A percentile compares a stretch with the other conserved stretches of the same genome.
Conservation (phyloP, 768 basidiomycete species). For the Auricularia sp. region DNA sequence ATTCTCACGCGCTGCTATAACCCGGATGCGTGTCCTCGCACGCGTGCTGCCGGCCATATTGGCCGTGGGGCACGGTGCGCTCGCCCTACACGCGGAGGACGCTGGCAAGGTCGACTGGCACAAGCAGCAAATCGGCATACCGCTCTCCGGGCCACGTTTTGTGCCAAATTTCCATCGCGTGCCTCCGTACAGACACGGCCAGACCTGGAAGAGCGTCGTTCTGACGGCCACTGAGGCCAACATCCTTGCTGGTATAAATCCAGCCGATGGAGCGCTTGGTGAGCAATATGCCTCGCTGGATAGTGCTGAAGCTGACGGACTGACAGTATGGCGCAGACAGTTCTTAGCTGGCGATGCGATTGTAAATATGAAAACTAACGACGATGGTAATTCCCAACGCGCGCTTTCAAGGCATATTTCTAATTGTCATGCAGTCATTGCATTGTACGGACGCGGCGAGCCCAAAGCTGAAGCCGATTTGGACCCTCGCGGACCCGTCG, state of each 20-base stretch:
- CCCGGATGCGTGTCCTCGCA: neutral
- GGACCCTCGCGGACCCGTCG: conserved; percentile 26
- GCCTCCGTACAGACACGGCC: conserved; percentile 17
- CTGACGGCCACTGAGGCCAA: conserved; percentile 63
- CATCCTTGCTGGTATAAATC: conserved; percentile 65
- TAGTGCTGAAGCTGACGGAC: conserved; percentile 2
- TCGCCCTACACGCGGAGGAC: conserved; percentile 60
- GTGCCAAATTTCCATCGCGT: conserved; percentile 51
- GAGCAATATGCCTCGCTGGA: conserved; percentile 15
- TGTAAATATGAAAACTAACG: conserved; percentile 48
- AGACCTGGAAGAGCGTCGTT: conserved; percentile 36
- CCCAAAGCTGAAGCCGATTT: neutral
- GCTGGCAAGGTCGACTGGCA: conserved; percentile 86
- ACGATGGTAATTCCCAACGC: conserved; percentile 37
- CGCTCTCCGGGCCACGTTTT: conserved; percentile 38
- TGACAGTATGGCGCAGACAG: conserved; percentile 2
- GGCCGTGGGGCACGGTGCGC: neutral
- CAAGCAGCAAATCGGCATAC: conserved; percentile 63
- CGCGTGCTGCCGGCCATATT: neutral
- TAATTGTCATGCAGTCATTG: conserved; percentile 1
- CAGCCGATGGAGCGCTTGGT: conserved; percentile 65
- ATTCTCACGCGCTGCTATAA: neutral
- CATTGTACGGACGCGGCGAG: conserved; percentile 3
- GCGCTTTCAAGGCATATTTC: no score
- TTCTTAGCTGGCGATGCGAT: conserved; percentile 64